phyloP scores from a whole-genome alignment of 345 rosid genomes.

The Odontarrhena argentea region DNA sequence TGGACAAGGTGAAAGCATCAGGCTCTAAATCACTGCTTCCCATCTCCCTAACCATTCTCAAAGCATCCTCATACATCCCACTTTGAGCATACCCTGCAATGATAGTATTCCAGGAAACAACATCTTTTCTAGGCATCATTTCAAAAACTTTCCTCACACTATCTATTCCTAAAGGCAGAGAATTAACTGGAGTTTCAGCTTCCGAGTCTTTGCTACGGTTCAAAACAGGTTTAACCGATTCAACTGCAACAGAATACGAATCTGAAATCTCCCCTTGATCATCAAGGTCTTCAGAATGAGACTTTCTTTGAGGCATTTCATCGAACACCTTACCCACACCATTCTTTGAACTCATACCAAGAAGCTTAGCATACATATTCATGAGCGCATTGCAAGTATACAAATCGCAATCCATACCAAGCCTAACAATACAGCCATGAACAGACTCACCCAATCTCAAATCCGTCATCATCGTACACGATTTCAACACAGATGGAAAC shows the following conservation, averaged over 20 bases:
- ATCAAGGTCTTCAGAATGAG: not conserved
- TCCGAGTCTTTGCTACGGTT: not conserved
- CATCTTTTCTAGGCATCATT: slow-evolving; percentile 68
- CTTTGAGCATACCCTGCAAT: slow-evolving; percentile 67
- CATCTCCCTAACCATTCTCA: slow-evolving; percentile 71
- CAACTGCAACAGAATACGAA: not conserved
- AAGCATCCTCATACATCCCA: slow-evolving; percentile 68
- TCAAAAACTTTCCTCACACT: slow-evolving; percentile 65
- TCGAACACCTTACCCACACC: slow-evolving; percentile 43
- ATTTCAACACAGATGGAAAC: slow-evolving; percentile 73
- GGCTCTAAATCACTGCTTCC: slow-evolving; percentile 56
- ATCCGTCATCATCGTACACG: slow-evolving; percentile 59
- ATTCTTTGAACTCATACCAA: slow-evolving; percentile 25
- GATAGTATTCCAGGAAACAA: slow-evolving; percentile 86
- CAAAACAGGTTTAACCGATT: not conserved
- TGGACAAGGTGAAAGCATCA: slow-evolving; percentile 82
- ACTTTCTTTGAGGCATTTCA: slow-evolving; percentile 45
- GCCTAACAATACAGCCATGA: slow-evolving; percentile 68
- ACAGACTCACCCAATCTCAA: slow-evolving; percentile 67
- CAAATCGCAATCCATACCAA: slow-evolving; percentile 66
- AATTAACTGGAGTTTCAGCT: not conserved
- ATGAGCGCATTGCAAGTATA: slow-evolving; percentile 77
- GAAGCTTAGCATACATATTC: slow-evolving; percentile 82
- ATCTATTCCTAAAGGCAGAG: slow-evolving; percentile 35
- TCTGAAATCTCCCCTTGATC: not conserved